Conservation (phyloP, 768 basidiomycete species). For the Mycena alexandri region DNA sequence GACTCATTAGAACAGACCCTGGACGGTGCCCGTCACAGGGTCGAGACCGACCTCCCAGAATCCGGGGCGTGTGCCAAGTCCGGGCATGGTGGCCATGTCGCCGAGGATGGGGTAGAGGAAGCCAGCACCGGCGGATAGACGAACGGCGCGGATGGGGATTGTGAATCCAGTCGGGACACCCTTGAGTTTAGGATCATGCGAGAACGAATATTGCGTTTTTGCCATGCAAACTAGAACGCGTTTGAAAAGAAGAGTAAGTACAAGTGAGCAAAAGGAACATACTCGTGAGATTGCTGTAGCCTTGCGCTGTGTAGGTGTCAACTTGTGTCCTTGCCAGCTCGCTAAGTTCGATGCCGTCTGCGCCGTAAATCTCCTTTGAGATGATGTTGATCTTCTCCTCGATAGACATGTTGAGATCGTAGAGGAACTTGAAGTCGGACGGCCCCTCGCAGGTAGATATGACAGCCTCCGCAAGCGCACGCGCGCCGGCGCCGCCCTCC, state of each 20-base stretch:
- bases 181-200: conserved; percentile 92
- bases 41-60: conserved; percentile 94
- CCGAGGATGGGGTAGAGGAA: conserved; percentile 97
- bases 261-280: conserved; percentile 45
- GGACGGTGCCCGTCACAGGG: conserved; percentile 81
- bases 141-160: conserved; percentile 89
- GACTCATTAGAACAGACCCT: conserved; percentile 82
- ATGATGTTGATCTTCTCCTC: conserved; percentile 92
- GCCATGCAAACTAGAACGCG: conserved; percentile 87
- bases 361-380: conserved; percentile 93
- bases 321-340: conserved; percentile 88
- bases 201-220: conserved; percentile 98
- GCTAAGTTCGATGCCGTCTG: conserved; percentile 89
- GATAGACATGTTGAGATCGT: conserved; percentile 86
- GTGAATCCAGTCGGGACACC: conserved; percentile 93
- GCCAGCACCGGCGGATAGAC: conserved; percentile 92
- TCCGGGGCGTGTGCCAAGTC: conserved; percentile 91
- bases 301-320: conserved; percentile 92
- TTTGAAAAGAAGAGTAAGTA: conserved; percentile 16
- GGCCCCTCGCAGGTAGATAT: conserved; percentile 85
- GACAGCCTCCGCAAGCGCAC: conserved; percentile 92
- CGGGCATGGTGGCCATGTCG: conserved; percentile 99
- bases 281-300: conserved; percentile 85
- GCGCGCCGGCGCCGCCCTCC: conserved; percentile 91
- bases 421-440: conserved; percentile 93